Conservation (phyloP, 2,329 filamentous ascomycete genomes). For the Periconia macrospinosa region DNA sequence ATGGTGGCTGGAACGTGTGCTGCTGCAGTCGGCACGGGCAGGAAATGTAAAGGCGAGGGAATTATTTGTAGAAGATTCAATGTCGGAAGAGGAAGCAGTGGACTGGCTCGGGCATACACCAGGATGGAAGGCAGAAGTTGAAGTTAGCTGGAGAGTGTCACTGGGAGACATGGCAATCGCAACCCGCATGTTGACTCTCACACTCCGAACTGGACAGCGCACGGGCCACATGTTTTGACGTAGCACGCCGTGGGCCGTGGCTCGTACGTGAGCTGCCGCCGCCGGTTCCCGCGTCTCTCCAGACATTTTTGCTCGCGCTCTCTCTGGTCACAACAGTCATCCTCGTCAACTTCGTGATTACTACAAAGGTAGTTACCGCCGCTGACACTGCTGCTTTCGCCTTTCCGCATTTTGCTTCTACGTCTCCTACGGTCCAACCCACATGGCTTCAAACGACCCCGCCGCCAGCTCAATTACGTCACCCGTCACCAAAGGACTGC, state of each 20-base stretch:
- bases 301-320: neutral
- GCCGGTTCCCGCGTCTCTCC: neutral
- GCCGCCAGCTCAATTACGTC: constrained; percentile 6
- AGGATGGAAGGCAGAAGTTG: too few relatives aligned
- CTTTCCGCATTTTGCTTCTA: neutral
- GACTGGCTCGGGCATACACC: too few relatives aligned
- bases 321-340: neutral
- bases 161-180: too few relatives aligned
- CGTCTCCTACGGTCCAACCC: neutral
- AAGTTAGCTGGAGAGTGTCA: too few relatives aligned
- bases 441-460: constrained; percentile 10
- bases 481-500: constrained; percentile 63
- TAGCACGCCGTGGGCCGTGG: too few relatives aligned
- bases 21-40: neutral
- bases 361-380: neutral
- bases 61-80: neutral
- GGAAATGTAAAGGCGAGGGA: neutral
- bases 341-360: neutral
- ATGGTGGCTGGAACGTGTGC: constrained; percentile 20
- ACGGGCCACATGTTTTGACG: neutral
- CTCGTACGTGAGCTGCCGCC: too few relatives aligned
- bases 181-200: too few relatives aligned
- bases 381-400: neutral
- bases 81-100: neutral
- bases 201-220: neutral